Conservation (phyloP, 1,284 basidiomycete genomes). For the Heterobasidion irregulare region DNA sequence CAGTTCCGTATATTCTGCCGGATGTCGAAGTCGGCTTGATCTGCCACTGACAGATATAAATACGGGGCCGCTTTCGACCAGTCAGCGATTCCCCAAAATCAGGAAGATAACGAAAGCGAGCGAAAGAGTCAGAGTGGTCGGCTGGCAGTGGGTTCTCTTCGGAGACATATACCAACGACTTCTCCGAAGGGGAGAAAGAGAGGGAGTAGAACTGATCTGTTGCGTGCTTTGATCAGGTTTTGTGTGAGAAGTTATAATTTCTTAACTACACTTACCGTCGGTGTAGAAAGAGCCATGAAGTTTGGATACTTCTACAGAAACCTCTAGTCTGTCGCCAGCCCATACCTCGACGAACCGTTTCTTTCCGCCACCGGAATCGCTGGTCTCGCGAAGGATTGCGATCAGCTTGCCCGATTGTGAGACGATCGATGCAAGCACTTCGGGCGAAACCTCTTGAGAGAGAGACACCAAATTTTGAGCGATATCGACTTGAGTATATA, state of each 20-base stretch:
- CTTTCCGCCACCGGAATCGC: slow-evolving; percentile 20
- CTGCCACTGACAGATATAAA: slow-evolving; percentile 42
- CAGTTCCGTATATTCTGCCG: neutral
- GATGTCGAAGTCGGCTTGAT: neutral
- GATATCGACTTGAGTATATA: slow-evolving; percentile 21
- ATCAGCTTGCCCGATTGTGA: slow-evolving; percentile 36
- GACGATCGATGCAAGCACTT: slow-evolving; percentile 31
- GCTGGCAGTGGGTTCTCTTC: slow-evolving; percentile 34
- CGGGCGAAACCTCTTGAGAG: slow-evolving; percentile 29
- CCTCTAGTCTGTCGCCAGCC: slow-evolving; percentile 32
- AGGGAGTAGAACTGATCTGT: slow-evolving; percentile 36
- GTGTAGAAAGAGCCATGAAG: slow-evolving; percentile 51
- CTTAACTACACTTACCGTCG: slow-evolving; percentile 35
- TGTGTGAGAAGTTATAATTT: neutral
- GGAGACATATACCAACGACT: slow-evolving; percentile 46
- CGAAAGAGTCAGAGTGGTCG: slow-evolving; percentile 26
- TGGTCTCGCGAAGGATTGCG: slow-evolving; percentile 39
- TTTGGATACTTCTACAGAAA: slow-evolving; percentile 47
- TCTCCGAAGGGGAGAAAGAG: slow-evolving; percentile 44
- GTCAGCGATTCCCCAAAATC: slow-evolving; percentile 46
- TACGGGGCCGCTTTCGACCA: slow-evolving; percentile 38
- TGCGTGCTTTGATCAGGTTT: neutral
- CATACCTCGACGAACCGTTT: slow-evolving; percentile 59
- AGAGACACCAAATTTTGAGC: slow-evolving; percentile 15
- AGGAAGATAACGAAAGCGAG: slow-evolving; percentile 44